Base-by-base conservation (phyloP, 192 early-diverging fungal genomes). In the Backusella psychrophila region DNA sequence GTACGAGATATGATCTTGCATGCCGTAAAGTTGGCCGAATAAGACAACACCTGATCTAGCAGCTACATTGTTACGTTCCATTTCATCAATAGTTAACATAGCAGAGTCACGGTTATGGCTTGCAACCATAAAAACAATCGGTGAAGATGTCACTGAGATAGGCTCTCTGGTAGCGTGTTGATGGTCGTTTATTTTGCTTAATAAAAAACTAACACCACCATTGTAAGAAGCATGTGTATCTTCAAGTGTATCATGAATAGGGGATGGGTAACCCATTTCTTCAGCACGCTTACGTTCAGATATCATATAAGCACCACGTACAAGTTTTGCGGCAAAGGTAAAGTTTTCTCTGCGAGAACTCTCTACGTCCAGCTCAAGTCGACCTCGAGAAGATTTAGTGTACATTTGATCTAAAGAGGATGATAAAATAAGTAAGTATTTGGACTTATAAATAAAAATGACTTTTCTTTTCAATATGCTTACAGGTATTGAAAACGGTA, bases 11-110 rank as follows among this genome's bases (percentile, higher is more conserved):
- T 89, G 89, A 82, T 99, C 97, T 81, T 94, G 91, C 97, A 99
- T 99, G 66, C 94, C 91, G 76, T 95, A 90, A 66, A 99, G 85
- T 87, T 99, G 97, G 29, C 94, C 97, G 82, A 99, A 97, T 81
- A 90, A 89, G 31, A 99, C 93, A 9, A 89, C 74, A 73, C 90
- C 91, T 34, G 82, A 80, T 42, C 82, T 42, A 7, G 87, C 77
- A 56, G 88, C 78, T 29, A 97, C 82, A 8, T 80, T 80, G 36
- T 88, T 78, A 38, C 78, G 69, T 56, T 89, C 87, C 90, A 98
- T 88, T 73, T 85, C 86, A 39, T 84, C 78, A 68, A 85, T 80
- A 4, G 93, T 89, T 21, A 80, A 78, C 67, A 87, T 81, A 36
- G 96, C 89, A 29, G 95, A 94, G 41, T 90, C 89, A 63, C 87